phyloP scores from a whole-genome alignment of 306 rosid genomes.

The Quercus cerris region DNA sequence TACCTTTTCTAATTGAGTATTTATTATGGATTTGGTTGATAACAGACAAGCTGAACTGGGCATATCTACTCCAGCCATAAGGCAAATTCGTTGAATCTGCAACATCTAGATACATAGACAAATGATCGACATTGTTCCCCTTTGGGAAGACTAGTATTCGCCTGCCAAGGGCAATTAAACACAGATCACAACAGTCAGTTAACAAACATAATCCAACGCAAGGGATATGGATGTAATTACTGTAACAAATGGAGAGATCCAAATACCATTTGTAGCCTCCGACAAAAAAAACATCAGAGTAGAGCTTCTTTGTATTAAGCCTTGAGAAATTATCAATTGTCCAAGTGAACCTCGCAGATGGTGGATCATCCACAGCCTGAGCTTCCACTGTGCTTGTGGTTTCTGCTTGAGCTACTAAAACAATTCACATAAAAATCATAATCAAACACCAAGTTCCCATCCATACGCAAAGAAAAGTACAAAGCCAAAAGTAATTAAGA shows the following conservation, averaged over 20 bases:
- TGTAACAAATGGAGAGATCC: not conserved
- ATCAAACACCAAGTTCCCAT: not conserved
- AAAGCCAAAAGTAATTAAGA: not conserved
- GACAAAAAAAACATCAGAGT: slow-evolving; percentile 27
- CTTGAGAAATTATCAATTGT: slow-evolving; percentile 34
- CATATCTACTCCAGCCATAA: slow-evolving; percentile 39
- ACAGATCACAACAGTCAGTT: not conserved
- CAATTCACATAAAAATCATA: not conserved
- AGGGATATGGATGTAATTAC: not conserved
- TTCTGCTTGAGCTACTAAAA: slow-evolving; percentile 30
- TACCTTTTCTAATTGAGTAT: slow-evolving; percentile 37
- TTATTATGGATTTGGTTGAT: slow-evolving; percentile 29
- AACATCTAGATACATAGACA: slow-evolving; percentile 40
- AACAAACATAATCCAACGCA: not conserved
- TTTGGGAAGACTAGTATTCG: slow-evolving; percentile 36
- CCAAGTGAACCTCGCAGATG: slow-evolving; percentile 35
- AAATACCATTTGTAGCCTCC: slow-evolving; percentile 41
- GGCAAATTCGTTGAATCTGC: slow-evolving; percentile 33
- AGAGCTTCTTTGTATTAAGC: slow-evolving; percentile 28
- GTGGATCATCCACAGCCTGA: slow-evolving; percentile 37
- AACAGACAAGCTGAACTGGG: slow-evolving; percentile 34
- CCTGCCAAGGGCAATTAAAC: slow-evolving; percentile 20
- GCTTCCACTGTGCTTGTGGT: slow-evolving; percentile 24
- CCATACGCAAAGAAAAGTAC: not conserved
- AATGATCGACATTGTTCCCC: slow-evolving; percentile 38